Percentiles rank a stretch among this genome's conserved stretches.
phyloP scores from a whole-genome alignment of 306 rosid species.

The Begonia peltatifolia region DNA sequence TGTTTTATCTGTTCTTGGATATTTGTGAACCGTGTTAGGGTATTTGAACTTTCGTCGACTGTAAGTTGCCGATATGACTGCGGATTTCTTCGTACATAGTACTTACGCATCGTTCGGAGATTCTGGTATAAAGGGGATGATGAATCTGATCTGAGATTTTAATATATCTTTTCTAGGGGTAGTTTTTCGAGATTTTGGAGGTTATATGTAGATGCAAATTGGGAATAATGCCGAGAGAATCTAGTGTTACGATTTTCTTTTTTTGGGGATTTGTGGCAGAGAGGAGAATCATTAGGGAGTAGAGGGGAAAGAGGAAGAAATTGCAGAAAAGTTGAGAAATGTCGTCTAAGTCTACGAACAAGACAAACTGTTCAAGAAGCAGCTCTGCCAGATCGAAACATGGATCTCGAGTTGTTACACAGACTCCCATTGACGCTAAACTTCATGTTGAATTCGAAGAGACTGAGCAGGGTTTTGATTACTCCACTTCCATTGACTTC shows the following conservation, averaged over 20 bases:
- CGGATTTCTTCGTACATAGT: too few relatives aligned
- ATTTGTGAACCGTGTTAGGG: conserved; percentile 3
- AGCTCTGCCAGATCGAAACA: conserved; percentile 15
- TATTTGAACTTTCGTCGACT: conserved; percentile 2
- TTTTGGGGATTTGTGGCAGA: not conserved
- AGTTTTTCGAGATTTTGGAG: too few relatives aligned
- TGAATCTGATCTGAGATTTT: too few relatives aligned
- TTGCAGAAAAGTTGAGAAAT: conserved; percentile 10
- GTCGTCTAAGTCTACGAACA: conserved; percentile 21
- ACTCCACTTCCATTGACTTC: conserved; percentile 19
- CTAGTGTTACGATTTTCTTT: not conserved
- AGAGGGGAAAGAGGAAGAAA: not conserved
- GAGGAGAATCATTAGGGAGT: not conserved
- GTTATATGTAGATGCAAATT: too few relatives aligned
- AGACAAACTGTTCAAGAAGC: conserved; percentile 16
- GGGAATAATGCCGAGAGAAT: too few relatives aligned
- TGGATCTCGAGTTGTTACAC: conserved; percentile 17
- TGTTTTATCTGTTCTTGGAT: conserved; percentile 4
- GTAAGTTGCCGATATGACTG: too few relatives aligned
- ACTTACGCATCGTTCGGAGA: too few relatives aligned
- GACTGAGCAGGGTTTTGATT: conserved; percentile 12
- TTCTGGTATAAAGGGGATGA: too few relatives aligned
- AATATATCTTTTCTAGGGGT: too few relatives aligned
- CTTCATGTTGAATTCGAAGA: conserved; percentile 22
- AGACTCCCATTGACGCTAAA: conserved; percentile 28